Evolutionary conservation across 1,139 yeast genomes (phyloP).

Genomic region (Arxiozyma slooffiae): DNA sequence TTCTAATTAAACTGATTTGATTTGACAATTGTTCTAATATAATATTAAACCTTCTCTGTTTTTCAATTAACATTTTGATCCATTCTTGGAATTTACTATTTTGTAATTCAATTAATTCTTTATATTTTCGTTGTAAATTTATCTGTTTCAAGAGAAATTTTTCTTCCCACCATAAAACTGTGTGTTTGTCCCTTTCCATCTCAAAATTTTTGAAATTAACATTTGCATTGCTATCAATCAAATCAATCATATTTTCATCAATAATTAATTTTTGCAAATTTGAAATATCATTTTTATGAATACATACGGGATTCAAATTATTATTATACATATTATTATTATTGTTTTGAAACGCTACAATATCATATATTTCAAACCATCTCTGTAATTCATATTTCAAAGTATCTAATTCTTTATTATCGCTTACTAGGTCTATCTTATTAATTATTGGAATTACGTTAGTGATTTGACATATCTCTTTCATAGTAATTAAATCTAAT

Average conservation of each 20-base stretch:
- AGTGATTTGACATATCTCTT: conserved; percentile 51
- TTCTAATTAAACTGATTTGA: conserved; percentile 14
- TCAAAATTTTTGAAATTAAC: too few species aligned
- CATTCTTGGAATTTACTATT: conserved; percentile 58
- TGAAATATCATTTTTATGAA: not conserved
- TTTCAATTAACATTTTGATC: conserved; percentile 47
- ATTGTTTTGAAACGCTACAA: not conserved
- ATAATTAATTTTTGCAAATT: not conserved
- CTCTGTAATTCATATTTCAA: not conserved
- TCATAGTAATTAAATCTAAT: conserved; percentile 61
- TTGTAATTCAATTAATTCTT: conserved; percentile 42
- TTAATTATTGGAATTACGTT: conserved; percentile 70
- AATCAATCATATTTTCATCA: not conserved
- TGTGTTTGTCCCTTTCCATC: not conserved
- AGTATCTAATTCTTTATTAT: conserved; percentile 1
- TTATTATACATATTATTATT: too few species aligned
- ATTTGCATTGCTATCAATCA: not conserved
- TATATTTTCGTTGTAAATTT: conserved; percentile 39
- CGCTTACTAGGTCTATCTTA: conserved; percentile 60
- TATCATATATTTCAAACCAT: not conserved
- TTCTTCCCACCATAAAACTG: conserved; percentile 1
- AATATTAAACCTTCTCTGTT: conserved; percentile 47
- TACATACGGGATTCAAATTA: not conserved
- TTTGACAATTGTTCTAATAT: conserved; percentile 36
- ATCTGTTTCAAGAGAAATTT: conserved; percentile 33